These are phyloP conservation scores for Trichoderma orchidacearum DNA, from an alignment of 495 filamentous ascomycete genomes.

Conservation along the genomic window DNA sequence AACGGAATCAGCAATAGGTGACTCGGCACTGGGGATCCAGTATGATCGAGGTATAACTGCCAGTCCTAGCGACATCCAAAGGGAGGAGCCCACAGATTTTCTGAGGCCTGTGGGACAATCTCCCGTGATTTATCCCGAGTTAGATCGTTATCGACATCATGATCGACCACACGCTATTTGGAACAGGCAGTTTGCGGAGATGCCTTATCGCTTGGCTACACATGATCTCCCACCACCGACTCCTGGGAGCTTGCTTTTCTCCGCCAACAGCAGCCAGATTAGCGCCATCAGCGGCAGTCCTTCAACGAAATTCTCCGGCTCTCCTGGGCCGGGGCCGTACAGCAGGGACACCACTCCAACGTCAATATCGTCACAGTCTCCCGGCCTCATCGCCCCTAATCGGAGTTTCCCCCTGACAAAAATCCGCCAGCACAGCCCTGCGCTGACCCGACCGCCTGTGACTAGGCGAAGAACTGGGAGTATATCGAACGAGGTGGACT, in stretches of 20 bases:
- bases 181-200: constrained; percentile 15
- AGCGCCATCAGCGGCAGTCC: constrained; percentile 62
- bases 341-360: constrained; percentile 88
- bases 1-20: constrained; percentile 11
- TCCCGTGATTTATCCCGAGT: constrained; percentile 32
- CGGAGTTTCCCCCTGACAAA: constrained; percentile 42
- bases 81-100: constrained; percentile 19
- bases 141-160: constrained; percentile 37
- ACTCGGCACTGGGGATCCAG: constrained; percentile 11
- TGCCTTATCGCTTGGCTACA: constrained; percentile 34
- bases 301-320: constrained; percentile 88
- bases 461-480: constrained; percentile 44
- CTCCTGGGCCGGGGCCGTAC: constrained; percentile 66
- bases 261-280: constrained; percentile 35
- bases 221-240: constrained; percentile 52
- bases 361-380: constrained; percentile 93
- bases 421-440: constrained; percentile 49
- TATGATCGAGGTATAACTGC: constrained; percentile 23
- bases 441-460: constrained; percentile 53
- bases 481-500: constrained; percentile 34
- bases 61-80: constrained; percentile 23
- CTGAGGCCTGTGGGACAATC: constrained; percentile 17
- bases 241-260: constrained; percentile 33
- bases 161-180: constrained; percentile 8
- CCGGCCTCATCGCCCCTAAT: constrained; percentile 50